phyloP scores from a whole-genome alignment of 345 rosid species.

The Euclidium syriacum region DNA sequence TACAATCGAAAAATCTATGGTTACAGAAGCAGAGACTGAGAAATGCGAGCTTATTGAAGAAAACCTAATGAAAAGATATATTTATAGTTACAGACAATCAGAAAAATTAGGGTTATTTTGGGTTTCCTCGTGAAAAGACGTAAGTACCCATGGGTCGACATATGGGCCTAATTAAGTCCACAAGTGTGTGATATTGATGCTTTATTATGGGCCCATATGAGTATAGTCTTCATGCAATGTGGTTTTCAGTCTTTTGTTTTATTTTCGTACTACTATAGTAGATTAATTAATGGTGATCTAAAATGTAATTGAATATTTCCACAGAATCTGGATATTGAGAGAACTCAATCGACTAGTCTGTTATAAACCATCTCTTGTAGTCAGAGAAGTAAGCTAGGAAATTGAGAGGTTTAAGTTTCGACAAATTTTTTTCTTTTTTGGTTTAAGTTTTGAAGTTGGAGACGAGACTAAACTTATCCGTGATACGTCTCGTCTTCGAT shows the following conservation, averaged over 20 bases:
- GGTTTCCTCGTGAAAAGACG: neutral
- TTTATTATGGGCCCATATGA: too few species aligned
- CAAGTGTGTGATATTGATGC: too few species aligned
- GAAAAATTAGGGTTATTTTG: constrained; percentile 3
- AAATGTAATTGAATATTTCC: neutral
- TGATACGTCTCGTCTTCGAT: too few species aligned
- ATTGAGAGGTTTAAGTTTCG: neutral
- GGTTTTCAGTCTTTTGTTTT: neutral
- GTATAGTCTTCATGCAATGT: neutral
- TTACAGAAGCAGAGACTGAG: neutral
- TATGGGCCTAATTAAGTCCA: neutral
- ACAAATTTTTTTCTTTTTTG: too few species aligned
- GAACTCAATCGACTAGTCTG: neutral
- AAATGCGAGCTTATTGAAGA: neutral
- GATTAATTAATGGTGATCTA: neutral
- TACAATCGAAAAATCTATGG: neutral
- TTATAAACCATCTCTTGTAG: neutral
- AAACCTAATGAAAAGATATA: neutral
- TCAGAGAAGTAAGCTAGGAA: neutral
- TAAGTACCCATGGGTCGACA: neutral
- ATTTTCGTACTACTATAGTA: neutral
- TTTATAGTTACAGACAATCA: neutral
- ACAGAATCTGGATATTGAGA: neutral
- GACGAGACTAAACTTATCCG: too few species aligned
- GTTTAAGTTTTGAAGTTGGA: too few species aligned